Percentiles rank a stretch among this genome's conserved stretches.
These are phyloP conservation scores for Venustampulla echinocandica DNA, from an alignment of 495 filamentous ascomycete genomes.

Conservation along the genomic window DNA sequence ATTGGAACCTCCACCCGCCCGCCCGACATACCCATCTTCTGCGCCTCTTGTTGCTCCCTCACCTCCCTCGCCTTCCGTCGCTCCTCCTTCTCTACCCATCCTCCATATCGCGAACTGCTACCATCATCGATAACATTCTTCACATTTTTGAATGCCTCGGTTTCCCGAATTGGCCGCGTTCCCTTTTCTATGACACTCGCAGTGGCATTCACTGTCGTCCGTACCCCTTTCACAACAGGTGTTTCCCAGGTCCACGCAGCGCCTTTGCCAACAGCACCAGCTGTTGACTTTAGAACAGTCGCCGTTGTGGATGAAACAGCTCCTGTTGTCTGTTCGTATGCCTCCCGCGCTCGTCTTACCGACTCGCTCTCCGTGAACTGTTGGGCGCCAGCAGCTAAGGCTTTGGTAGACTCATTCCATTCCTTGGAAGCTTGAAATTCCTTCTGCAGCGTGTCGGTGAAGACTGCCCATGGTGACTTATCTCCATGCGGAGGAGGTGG, in stretches of 20 bases:
- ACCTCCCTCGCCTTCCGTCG: constrained; percentile 64
- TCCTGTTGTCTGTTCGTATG: constrained; percentile 74
- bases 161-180: constrained; percentile 88
- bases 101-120: constrained; percentile 89
- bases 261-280: constrained; percentile 74
- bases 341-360: constrained; percentile 76
- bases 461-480: constrained; percentile 97
- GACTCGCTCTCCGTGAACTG: constrained; percentile 91
- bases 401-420: constrained; percentile 98
- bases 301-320: constrained; percentile 63
- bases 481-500: constrained; percentile 92
- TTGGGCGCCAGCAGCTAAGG: constrained; percentile 76
- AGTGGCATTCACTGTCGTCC: constrained; percentile 74
- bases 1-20: constrained; percentile 50
- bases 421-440: constrained; percentile 98
- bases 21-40: constrained; percentile 33
- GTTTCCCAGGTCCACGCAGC: constrained; percentile 98
- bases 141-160: constrained; percentile 86
- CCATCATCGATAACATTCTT: constrained; percentile 97
- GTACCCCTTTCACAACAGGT: constrained; percentile 80
- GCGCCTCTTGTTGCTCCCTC: constrained; percentile 57
- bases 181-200: constrained; percentile 83
- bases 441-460: constrained; percentile 83
- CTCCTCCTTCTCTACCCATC: constrained; percentile 94
- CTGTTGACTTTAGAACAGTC: constrained; percentile 74